These are phyloP conservation scores for Podila minutissima DNA, from an alignment of 192 early-diverging fungal genomes.

Conservation along the genomic window DNA sequence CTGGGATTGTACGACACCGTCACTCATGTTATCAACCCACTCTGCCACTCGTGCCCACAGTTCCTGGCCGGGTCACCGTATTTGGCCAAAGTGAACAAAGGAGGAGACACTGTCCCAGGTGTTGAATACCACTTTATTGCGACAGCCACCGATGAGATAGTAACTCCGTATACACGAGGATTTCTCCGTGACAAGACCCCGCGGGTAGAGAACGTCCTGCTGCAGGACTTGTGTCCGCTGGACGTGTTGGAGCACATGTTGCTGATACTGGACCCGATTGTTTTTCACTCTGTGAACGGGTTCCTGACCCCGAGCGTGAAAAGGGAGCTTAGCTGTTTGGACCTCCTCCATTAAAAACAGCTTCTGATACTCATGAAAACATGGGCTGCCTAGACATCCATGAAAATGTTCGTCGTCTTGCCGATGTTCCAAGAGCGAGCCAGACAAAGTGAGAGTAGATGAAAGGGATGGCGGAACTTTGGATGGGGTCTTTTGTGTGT, in stretches of 20 bases:
- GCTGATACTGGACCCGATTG: slow-evolving; percentile 6
- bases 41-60: slow-evolving; percentile 34
- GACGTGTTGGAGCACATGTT: background rate
- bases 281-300: background rate
- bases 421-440: too few species aligned
- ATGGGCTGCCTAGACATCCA: too few species aligned
- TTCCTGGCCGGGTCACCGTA: slow-evolving; percentile 9
- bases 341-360: too few species aligned
- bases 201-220: background rate
- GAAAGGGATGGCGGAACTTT: too few species aligned
- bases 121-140: too few species aligned
- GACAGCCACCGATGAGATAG: background rate
- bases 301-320: too few species aligned
- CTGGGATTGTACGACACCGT: slow-evolving; percentile 15
- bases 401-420: too few species aligned
- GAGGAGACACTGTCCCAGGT: too few species aligned
- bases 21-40: slow-evolving; percentile 24
- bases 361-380: too few species aligned
- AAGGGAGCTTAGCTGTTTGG: too few species aligned
- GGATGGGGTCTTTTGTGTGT: too few species aligned
- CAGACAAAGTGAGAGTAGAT: too few species aligned
- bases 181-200: slow-evolving; percentile 9
- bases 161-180: slow-evolving; percentile 5
- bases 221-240: slow-evolving; percentile 6
- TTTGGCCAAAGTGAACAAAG: background rate